Conservation (phyloP, 108 stramenopile species). For the Nitzschia sp. region DNA sequence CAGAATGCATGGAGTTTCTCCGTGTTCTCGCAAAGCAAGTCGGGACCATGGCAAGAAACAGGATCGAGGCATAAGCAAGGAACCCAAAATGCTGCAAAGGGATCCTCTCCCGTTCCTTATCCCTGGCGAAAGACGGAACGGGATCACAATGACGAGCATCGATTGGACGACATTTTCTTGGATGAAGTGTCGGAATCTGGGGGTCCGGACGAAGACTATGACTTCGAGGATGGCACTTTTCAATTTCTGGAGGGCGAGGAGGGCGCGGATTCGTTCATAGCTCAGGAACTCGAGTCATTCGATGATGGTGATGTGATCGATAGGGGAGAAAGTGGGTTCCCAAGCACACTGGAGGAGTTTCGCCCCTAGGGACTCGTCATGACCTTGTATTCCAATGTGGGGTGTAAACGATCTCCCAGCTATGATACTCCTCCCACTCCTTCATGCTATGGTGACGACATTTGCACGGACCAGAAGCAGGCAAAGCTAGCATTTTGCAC, state of each 20-base stretch:
- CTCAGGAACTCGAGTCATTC: neutral
- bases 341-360: no score
- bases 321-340: no score
- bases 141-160: constrained; percentile 12
- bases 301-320: neutral
- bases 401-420: no score
- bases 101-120: neutral
- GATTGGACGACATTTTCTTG: constrained; percentile 8
- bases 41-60: neutral
- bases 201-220: neutral
- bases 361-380: no score
- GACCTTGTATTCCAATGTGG: no score
- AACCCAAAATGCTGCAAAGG: neutral
- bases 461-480: no score
- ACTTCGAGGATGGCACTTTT: neutral
- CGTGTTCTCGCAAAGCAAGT: neutral
- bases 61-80: neutral
- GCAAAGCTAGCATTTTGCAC: no score
- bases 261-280: neutral
- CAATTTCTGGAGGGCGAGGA: neutral
- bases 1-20: constrained; percentile 16
- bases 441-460: no score
- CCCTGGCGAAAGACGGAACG: neutral
- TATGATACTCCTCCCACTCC: no score
- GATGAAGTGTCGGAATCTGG: neutral